These are phyloP conservation scores for Cryptococcus jaspeensis DNA, from an alignment of 1,284 basidiomycete species.

Conservation along the genomic window DNA sequence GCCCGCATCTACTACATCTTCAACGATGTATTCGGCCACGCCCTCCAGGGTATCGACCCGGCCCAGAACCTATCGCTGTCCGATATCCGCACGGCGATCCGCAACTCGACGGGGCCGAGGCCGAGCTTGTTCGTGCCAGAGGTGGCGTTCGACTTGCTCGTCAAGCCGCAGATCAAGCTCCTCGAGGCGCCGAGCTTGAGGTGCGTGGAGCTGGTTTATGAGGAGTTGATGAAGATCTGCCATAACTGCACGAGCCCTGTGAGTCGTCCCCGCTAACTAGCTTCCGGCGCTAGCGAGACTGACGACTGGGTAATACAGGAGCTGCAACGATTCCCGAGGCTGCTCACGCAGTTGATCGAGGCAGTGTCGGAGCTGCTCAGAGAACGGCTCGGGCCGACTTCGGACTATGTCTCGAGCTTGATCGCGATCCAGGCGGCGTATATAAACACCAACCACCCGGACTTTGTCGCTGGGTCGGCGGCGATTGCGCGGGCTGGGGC, in stretches of 20 bases:
- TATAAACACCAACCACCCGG: slow-evolving; percentile 76
- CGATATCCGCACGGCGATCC: slow-evolving; percentile 96
- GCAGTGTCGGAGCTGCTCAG: slow-evolving; percentile 94
- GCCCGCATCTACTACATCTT: slow-evolving; percentile 99
- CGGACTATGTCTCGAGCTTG: slow-evolving; percentile 91
- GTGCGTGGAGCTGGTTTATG: slow-evolving; percentile 97
- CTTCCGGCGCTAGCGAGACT: not conserved
- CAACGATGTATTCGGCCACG: slow-evolving; percentile 95
- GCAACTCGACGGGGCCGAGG: slow-evolving; percentile 95
- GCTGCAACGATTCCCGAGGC: slow-evolving; percentile 90
- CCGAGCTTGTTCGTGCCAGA: slow-evolving; percentile 97
- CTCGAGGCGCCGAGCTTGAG: slow-evolving; percentile 89
- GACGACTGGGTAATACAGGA: slow-evolving; percentile 60
- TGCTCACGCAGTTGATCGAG: slow-evolving; percentile 93
- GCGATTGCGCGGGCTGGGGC: slow-evolving; percentile 50
- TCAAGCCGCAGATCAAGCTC: slow-evolving; percentile 98
- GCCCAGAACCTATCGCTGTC: slow-evolving; percentile 86
- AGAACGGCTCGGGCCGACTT: slow-evolving; percentile 93
- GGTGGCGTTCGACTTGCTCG: slow-evolving; percentile 92
- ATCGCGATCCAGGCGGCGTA: slow-evolving; percentile 98
- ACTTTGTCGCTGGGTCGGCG: slow-evolving; percentile 52
- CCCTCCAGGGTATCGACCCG: slow-evolving; percentile 85
- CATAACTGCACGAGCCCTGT: slow-evolving; percentile 94
- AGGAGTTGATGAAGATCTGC: slow-evolving; percentile 99
- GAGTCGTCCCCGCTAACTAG: slow-evolving; percentile 37